Base-by-base conservation (phyloP, 2,329 filamentous ascomycete species). In the Calonectria pseudoturangicola region DNA sequence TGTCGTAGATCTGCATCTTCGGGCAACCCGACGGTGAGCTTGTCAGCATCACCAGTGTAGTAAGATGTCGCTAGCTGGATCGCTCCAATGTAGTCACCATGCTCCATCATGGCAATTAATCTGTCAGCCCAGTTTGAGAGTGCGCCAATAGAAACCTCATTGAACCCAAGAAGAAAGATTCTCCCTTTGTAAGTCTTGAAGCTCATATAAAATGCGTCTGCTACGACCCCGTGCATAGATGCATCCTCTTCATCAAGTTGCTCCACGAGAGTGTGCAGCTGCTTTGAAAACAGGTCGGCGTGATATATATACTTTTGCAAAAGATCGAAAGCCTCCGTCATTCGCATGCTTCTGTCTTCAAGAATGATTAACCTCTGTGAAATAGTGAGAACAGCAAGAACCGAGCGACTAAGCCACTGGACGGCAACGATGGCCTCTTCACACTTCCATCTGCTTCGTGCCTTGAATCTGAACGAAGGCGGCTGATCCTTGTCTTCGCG, bases 151-250 rank as follows among this genome's bases (percentile, higher is more conserved):
- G 95, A 95, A 48, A 98, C 88, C 81, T 98, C 96, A 80, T 96
- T 97, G 85, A 96, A 96, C n/a, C 97, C 96, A 10, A 99, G 88
- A 4, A 98, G 86, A 81, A 99, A 99, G 43, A 98, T 88, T 36
- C 96, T 91, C 6, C 97, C 96, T 83, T 98, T 99, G 85, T 98
- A 99, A 4, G 95, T 91, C 80, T 94, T 95, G 84, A 98, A 96
- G 83, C 96, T 98, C 95, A 98, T 98, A 82, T 96, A 96, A 79
- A 98, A 99, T 0, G 96, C 97, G 87, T 99, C 97, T 9, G 96
- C 96, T 60, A 98, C 95, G 10, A 98, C 96, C 2, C 96, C 96
- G 84, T 98, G 97, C 92, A 98, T 94, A 0, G 95, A 94, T 0
- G 91, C 88, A 79, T 98, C 95, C 71, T 96, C 92, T 77, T 98